Conservation (phyloP, 345 rosid genomes). For the Isatis tinctoria region DNA sequence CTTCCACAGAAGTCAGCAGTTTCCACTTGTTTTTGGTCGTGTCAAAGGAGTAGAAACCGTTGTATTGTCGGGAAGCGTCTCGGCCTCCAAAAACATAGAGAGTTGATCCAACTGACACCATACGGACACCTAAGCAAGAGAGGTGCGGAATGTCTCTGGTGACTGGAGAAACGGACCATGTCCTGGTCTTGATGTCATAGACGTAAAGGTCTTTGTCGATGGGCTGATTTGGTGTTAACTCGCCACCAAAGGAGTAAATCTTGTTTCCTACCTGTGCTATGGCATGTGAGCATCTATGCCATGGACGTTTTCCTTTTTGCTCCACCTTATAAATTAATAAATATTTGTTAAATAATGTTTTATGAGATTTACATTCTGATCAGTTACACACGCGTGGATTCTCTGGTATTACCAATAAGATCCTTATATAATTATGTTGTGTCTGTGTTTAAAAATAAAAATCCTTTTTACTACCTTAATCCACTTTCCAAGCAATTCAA, state of each 20-base stretch:
- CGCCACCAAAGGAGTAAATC: slow-evolving; percentile 30
- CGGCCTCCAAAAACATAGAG: slow-evolving; percentile 33
- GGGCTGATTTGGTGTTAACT: slow-evolving; percentile 22
- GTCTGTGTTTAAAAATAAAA: no score
- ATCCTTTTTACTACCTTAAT: slow-evolving; percentile 1
- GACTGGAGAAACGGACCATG: slow-evolving; percentile 25
- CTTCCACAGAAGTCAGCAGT: slow-evolving; percentile 18
- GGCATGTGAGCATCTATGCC: slow-evolving; percentile 26
- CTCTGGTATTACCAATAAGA: no score
- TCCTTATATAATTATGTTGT: no score
- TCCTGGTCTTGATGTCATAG: slow-evolving; percentile 15
- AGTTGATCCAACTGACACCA: slow-evolving; percentile 12
- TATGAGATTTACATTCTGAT: neutral
- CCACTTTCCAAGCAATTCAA: slow-evolving; percentile 16
- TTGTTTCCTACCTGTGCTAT: slow-evolving; percentile 31
- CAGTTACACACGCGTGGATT: no score
- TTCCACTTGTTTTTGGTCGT: slow-evolving; percentile 24
- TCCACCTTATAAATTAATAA: slow-evolving; percentile 12
- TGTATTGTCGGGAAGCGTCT: slow-evolving; percentile 12
- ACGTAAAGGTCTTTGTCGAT: slow-evolving; percentile 29
- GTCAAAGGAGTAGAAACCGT: slow-evolving; percentile 30
- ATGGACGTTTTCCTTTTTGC: slow-evolving; percentile 21
- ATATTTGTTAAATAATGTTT: neutral
- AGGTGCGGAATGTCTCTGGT: slow-evolving; percentile 24
- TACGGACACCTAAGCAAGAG: slow-evolving; percentile 23